A percentile compares a stretch with the other conserved stretches of the same genome.
Evolutionary conservation across 805 yeast genomes (phyloP).

Genomic region (Babjeviella inositovora): DNA sequence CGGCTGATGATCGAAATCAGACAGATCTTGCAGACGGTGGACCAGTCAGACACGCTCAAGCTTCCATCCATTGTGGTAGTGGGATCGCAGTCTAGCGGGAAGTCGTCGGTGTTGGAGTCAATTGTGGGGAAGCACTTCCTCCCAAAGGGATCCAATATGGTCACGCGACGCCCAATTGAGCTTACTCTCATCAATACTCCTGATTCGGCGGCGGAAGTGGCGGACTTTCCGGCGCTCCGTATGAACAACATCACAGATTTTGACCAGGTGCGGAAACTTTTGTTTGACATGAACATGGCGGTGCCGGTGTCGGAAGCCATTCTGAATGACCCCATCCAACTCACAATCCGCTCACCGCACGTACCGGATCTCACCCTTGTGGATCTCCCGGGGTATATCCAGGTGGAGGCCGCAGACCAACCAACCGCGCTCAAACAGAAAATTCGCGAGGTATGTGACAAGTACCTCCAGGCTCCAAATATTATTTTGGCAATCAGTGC

Average conservation of each 20-base stretch:
- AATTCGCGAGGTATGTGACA: conserved; percentile 68
- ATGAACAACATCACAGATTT: conserved; percentile 77
- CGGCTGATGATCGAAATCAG: conserved; percentile 96
- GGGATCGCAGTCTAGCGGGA: conserved; percentile 96
- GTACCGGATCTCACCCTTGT: conserved; percentile 90
- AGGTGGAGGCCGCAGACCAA: conserved; percentile 92
- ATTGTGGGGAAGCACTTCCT: conserved; percentile 96
- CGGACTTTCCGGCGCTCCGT: conserved; percentile 87
- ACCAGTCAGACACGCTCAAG: conserved; percentile 58
- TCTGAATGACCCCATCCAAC: conserved; percentile 85
- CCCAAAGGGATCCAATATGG: conserved; percentile 97
- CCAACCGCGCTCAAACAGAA: conserved; percentile 70
- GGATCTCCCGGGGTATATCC: conserved; percentile 96
- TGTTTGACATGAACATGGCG: conserved; percentile 81
- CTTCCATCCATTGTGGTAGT: conserved; percentile 92
- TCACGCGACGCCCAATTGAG: conserved; percentile 94
- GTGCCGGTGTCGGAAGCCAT: conserved; percentile 79
- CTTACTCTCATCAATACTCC: conserved; percentile 83
- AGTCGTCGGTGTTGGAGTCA: conserved; percentile 88
- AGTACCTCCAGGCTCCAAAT: conserved; percentile 81
- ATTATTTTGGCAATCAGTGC: conserved; percentile 92
- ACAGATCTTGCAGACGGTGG: conserved; percentile 58
- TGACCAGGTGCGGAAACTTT: conserved; percentile 72
- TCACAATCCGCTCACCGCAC: conserved; percentile 75
- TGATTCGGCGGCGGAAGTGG: conserved; percentile 63